These are phyloP conservation scores for Pythium graminicola DNA, from an alignment of 352 stramenopile species.

Conservation along the genomic window DNA sequence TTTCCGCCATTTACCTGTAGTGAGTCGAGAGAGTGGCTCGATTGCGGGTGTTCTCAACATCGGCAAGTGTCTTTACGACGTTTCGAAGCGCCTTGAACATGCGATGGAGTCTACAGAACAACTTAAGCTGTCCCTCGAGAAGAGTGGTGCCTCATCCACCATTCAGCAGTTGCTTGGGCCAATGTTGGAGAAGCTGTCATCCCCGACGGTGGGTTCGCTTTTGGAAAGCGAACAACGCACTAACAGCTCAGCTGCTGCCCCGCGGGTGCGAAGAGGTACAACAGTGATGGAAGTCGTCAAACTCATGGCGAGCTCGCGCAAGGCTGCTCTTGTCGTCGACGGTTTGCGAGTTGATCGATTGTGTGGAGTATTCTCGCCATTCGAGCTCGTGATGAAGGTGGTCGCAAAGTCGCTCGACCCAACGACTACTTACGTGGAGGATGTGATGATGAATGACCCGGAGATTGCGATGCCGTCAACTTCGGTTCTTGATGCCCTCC, in stretches of 20 bases:
- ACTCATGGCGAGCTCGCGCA: conserved; percentile 73
- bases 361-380: conserved; percentile 95
- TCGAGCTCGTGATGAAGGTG: conserved; percentile 95
- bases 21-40: conserved; percentile 53
- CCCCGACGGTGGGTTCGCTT: conserved; percentile 78
- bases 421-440: conserved; percentile 82
- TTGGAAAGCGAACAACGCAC: conserved; percentile 65
- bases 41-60: conserved; percentile 97
- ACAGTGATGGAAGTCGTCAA: conserved; percentile 72
- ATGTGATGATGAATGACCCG: conserved; percentile 88
- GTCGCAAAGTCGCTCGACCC: conserved; percentile 90
- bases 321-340: conserved; percentile 93
- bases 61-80: conserved; percentile 98
- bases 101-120: conserved; percentile 78
- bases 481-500: conserved; percentile 75
- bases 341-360: conserved; percentile 79
- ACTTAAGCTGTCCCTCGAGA: conserved; percentile 75
- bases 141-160: conserved; percentile 61
- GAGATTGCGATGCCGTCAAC: conserved; percentile 63
- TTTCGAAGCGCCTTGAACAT: conserved; percentile 94
- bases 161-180: conserved; percentile 70
- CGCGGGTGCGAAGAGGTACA: conserved; percentile 79
- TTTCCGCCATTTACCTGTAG: conserved; percentile 96
- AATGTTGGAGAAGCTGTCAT: conserved; percentile 79
- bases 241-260: conserved; percentile 40